phyloP scores from a whole-genome alignment of 1,284 basidiomycete species.

The Boletellus dicymbophilus region DNA sequence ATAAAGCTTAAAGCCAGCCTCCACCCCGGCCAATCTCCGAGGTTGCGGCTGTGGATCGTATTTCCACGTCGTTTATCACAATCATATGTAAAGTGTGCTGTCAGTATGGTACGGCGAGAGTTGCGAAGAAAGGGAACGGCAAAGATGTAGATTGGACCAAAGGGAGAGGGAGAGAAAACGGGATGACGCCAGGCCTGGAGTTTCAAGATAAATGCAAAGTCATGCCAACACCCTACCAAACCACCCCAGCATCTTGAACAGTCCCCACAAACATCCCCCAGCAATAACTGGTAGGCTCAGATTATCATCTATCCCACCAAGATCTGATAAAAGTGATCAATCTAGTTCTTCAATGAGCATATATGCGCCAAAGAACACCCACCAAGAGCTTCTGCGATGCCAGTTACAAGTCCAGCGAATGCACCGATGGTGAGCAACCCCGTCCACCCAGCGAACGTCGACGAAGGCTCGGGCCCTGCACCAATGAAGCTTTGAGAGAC shows the following conservation, averaged over 20 bases:
- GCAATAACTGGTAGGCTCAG: slow-evolving; percentile 91
- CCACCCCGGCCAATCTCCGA: too few species aligned
- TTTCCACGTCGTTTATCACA: too few species aligned
- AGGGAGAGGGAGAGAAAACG: background rate
- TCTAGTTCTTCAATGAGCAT: slow-evolving; percentile 4
- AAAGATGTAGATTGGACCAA: background rate
- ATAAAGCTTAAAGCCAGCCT: too few species aligned
- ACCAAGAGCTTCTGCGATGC: slow-evolving; percentile 85
- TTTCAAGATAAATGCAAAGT: background rate
- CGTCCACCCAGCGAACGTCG: slow-evolving; percentile 43
- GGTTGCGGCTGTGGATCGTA: too few species aligned
- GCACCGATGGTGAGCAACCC: slow-evolving; percentile 61
- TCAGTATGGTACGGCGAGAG: background rate
- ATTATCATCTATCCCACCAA: slow-evolving; percentile 92
- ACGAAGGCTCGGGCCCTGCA: background rate
- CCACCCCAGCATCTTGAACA: slow-evolving; percentile 51
- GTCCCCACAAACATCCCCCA: slow-evolving; percentile 78
- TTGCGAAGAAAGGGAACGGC: background rate
- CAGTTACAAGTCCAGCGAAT: slow-evolving; percentile 77
- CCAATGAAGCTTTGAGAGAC: slow-evolving; percentile 29
- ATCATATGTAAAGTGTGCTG: too few species aligned
- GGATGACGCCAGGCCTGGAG: background rate
- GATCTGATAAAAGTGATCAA: slow-evolving; percentile 53
- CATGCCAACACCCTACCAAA: slow-evolving; percentile 21
- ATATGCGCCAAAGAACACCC: slow-evolving; percentile 32